phyloP scores from a whole-genome alignment of 2,329 filamentous ascomycete species.

The Ascochyta pisi region DNA sequence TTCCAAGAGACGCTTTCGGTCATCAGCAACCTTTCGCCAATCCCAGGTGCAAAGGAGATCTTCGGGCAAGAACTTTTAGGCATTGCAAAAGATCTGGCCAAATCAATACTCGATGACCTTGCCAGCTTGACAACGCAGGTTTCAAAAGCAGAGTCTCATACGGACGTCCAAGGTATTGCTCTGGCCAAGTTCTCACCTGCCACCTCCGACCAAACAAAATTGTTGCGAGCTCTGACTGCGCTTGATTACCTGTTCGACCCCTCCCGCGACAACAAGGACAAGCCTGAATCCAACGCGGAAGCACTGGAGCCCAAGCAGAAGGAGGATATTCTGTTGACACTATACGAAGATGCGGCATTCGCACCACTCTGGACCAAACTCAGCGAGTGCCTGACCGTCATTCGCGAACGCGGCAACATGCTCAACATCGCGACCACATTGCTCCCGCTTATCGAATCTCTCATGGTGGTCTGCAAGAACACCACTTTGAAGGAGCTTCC shows the following conservation, averaged over 20 bases:
- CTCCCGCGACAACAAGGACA: slow-evolving; percentile 66
- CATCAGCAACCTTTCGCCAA: slow-evolving; percentile 96
- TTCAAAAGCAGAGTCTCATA: slow-evolving; percentile 82
- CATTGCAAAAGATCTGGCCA: slow-evolving; percentile 83
- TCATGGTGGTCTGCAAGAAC: slow-evolving; percentile 99
- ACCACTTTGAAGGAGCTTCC: slow-evolving; percentile 77
- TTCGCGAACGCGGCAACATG: slow-evolving; percentile 92
- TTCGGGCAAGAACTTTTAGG: slow-evolving; percentile 93
- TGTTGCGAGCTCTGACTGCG: slow-evolving; percentile 89
- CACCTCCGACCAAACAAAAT: slow-evolving; percentile 94
- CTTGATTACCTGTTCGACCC: slow-evolving; percentile 94
- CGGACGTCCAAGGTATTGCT: slow-evolving; percentile 93
- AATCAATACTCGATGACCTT: slow-evolving; percentile 83
- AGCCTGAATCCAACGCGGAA: slow-evolving; percentile 53
- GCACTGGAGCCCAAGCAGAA: slow-evolving; percentile 69
- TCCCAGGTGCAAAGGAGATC: slow-evolving; percentile 85
- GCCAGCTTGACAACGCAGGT: slow-evolving; percentile 87
- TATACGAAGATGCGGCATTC: slow-evolving; percentile 92
- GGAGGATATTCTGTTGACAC: slow-evolving; percentile 81
- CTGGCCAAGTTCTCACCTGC: slow-evolving; percentile 95
- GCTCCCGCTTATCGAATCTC: slow-evolving; percentile 88
- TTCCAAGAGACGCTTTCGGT: slow-evolving; percentile 97
- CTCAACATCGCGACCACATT: slow-evolving; percentile 96
- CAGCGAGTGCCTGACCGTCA: slow-evolving; percentile 85
- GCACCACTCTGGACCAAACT: slow-evolving; percentile 90